Conservation (phyloP, 768 basidiomycete genomes). For the Mycena capillaripes region DNA sequence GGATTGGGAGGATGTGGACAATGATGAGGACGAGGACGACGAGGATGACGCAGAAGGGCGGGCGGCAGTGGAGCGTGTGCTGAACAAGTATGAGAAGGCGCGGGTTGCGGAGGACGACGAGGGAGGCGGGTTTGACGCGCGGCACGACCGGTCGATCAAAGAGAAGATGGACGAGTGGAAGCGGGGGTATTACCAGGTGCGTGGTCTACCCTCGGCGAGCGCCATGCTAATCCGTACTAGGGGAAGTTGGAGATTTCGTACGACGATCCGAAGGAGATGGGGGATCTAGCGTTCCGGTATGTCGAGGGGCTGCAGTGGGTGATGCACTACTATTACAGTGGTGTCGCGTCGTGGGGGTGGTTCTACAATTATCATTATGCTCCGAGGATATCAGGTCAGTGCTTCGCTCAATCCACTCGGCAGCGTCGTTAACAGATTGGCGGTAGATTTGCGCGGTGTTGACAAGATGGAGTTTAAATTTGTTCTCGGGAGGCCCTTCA, state of each 20-base stretch:
- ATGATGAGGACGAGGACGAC: constrained; percentile 56
- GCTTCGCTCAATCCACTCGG: constrained; percentile 29
- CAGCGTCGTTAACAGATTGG: background rate
- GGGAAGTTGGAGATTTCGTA: constrained; percentile 90
- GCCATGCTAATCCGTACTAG: constrained; percentile 52
- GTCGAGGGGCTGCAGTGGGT: constrained; percentile 98
- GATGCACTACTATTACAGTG: constrained; percentile 98
- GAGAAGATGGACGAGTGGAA: constrained; percentile 97
- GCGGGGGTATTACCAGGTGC: constrained; percentile 87
- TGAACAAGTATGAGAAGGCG: constrained; percentile 91
- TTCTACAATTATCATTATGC: constrained; percentile 99
- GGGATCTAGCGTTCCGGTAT: constrained; percentile 82
- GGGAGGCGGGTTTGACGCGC: constrained; percentile 82
- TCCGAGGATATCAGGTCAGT: constrained; percentile 94
- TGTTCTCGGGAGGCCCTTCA: constrained; percentile 90
- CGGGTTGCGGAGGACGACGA: constrained; percentile 80
- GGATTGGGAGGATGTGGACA: constrained; percentile 49
- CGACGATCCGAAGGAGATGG: constrained; percentile 76
- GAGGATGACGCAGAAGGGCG: constrained; percentile 80
- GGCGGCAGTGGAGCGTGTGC: constrained; percentile 83
- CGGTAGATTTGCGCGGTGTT: constrained; percentile 72
- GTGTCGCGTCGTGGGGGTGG: constrained; percentile 98
- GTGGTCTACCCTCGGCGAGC: constrained; percentile 30
- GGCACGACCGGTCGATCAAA: constrained; percentile 78
- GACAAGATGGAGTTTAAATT: constrained; percentile 90